Base-by-base conservation (phyloP, 73 alveolate species). In the Blepharisma stoltei region DNA sequence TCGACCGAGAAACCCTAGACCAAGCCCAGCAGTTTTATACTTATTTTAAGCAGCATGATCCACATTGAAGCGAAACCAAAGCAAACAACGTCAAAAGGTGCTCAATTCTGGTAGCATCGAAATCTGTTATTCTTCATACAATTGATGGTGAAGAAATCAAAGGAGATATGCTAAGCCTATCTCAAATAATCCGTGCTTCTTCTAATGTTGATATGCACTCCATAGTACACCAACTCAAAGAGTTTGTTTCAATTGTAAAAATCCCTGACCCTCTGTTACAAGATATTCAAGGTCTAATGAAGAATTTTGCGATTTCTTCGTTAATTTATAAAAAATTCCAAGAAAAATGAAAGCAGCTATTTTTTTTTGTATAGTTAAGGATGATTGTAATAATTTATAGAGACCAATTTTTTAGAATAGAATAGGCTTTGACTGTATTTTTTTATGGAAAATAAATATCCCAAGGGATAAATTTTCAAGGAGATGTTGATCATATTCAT, bases 141-240 rank as follows among this genome's bases (percentile, higher is more conserved):
- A 52, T 52, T 14, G 66, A 52, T 52, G 66, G 66, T 20, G n/a
- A 14, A 52, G 66, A 52, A 52, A 52, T 52, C 66, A 52, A 52
- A 52, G 66, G 66, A 20, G 23, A 20, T 52, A 11, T 14, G n/a
- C n/a, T 52, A 52, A 52, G 23, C 66, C n/a, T 52, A 52, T 52
- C 66, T 14, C n/a, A 20, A 11, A 14, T 14, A 14, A 11, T 52
- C 23, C n/a, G 23, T 14, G 4, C 27, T 52, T 14, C 66, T 52
- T 20, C 66, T 14, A 52, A 20, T 52, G 0, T 14, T 52, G n/a
- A 14, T 14, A 52, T 14, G 27, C n/a, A 11, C 23, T 52, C n/a
- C 66, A 14, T 52, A 20, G 66, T 11, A 1, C 23, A 52, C 23
- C 66, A 14, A 14, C 27, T 14, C n/a, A 52, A 52, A 52, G 27